Percentiles rank a stretch among this genome's conserved stretches.
phyloP scores from a whole-genome alignment of 164 flowering plant genomes.

The Nymphaea colorata region DNA sequence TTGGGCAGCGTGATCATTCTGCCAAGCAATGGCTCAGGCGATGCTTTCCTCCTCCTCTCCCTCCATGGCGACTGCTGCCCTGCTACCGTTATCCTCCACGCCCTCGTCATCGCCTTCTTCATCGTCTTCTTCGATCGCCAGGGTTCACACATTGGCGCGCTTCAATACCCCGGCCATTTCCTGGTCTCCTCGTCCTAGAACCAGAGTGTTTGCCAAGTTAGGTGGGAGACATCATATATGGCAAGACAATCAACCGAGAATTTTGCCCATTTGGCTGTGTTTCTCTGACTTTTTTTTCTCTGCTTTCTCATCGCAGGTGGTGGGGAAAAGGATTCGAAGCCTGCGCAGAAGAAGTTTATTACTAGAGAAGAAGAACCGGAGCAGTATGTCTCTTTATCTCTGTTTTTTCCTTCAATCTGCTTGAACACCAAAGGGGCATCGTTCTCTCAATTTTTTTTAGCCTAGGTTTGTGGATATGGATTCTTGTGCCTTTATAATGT shows the following conservation, averaged over 20 bases:
- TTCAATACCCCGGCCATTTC: neutral
- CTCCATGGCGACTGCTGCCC: too few species aligned
- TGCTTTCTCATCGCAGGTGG: conserved; percentile 28
- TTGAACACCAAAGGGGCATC: neutral
- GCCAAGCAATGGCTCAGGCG: too few species aligned
- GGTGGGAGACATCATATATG: neutral
- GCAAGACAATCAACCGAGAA: neutral
- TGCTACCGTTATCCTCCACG: too few species aligned
- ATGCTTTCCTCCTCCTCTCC: too few species aligned
- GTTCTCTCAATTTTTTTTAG: too few species aligned
- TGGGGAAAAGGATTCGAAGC: conserved; percentile 50
- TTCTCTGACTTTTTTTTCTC: conserved; percentile 1
- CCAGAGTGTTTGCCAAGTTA: neutral
- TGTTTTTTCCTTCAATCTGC: neutral
- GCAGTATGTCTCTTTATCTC: conserved; percentile 36
- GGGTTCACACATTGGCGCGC: neutral
- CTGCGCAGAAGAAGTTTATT: conserved; percentile 68
- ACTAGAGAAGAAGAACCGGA: conserved; percentile 91
- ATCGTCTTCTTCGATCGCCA: neutral
- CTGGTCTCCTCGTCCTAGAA: neutral
- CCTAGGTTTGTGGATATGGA: neutral
- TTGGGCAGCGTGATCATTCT: too few species aligned
- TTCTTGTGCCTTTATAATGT: neutral
- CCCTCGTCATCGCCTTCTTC: neutral
- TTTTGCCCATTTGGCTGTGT: neutral